Percentiles rank a stretch among this genome's conserved stretches.
Evolutionary conservation across 176 grass and related monocot genomes (phyloP).

Genomic region (Saccharum spontaneum): DNA sequence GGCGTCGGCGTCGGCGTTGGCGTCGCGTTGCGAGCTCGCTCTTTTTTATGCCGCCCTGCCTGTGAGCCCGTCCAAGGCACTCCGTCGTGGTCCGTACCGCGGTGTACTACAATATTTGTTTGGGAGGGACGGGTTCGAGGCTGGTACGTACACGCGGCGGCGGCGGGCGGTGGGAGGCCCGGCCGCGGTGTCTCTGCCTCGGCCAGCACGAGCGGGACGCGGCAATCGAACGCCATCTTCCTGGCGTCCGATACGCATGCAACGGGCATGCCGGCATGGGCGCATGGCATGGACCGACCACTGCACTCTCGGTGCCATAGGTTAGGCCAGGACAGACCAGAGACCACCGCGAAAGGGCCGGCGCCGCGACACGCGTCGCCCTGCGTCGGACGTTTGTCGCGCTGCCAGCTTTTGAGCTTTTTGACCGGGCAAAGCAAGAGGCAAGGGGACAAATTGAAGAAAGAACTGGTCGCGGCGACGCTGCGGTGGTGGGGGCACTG

Average conservation of each 20-base stretch:
- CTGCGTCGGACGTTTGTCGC: constrained; percentile 4
- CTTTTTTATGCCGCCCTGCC: neutral
- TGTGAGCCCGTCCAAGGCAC: neutral
- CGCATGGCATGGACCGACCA: neutral
- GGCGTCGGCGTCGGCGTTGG: neutral
- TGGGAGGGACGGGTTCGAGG: neutral
- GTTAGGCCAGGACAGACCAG: neutral
- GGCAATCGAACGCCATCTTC: constrained; percentile 33
- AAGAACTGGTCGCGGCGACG: neutral
- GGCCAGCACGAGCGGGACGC: neutral
- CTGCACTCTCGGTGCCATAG: neutral
- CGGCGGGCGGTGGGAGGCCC: neutral
- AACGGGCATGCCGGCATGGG: neutral
- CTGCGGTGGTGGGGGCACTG: neutral
- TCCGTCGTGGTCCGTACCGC: neutral
- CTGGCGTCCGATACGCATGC: neutral
- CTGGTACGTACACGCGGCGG: constrained; percentile 5
- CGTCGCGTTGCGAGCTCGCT: neutral
- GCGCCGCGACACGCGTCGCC: neutral
- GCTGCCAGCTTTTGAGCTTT: constrained; percentile 18
- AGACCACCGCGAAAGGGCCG: neutral
- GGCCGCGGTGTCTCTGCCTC: neutral
- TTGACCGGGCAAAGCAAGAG: constrained; percentile 2
- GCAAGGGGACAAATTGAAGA: too few species aligned
- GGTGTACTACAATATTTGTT: neutral